Evolutionary conservation across 2,329 filamentous ascomycete genomes (phyloP).

Genomic region (Ceratocystis cacaofunesta): DNA sequence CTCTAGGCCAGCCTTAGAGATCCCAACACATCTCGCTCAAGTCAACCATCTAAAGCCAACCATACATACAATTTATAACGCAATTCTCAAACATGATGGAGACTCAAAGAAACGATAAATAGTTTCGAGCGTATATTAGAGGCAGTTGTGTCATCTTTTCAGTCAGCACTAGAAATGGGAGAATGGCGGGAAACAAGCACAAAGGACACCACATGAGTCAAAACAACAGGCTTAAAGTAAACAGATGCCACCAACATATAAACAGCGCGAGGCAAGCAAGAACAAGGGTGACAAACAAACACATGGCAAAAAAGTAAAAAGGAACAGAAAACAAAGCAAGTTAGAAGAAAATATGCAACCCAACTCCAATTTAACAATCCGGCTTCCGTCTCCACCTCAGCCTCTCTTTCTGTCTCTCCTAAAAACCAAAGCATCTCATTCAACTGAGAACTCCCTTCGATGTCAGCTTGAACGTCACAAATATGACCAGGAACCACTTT

Average conservation of each 20-base stretch:
- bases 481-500: neutral
- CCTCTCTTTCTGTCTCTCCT: neutral
- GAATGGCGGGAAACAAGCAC: neutral
- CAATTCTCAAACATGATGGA: neutral
- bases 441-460: neutral
- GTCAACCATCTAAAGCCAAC: neutral
- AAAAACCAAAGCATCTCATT: neutral
- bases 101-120: neutral
- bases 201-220: neutral
- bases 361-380: neutral
- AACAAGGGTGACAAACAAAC: slow-evolving; percentile 1
- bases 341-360: slow-evolving; percentile 5
- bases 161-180: neutral
- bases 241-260: neutral
- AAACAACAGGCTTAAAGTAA: neutral
- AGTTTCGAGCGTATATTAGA: neutral
- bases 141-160: neutral
- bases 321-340: neutral
- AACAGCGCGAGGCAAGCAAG: slow-evolving; percentile 2
- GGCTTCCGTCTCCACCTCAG: neutral
- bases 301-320: neutral
- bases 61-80: no score
- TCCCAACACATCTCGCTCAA: neutral
- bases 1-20: neutral
- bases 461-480: neutral